Percentiles rank a stretch among this genome's conserved stretches.
phyloP scores from a whole-genome alignment of 1,284 basidiomycete genomes.

The Papiliotrema flavescens region DNA sequence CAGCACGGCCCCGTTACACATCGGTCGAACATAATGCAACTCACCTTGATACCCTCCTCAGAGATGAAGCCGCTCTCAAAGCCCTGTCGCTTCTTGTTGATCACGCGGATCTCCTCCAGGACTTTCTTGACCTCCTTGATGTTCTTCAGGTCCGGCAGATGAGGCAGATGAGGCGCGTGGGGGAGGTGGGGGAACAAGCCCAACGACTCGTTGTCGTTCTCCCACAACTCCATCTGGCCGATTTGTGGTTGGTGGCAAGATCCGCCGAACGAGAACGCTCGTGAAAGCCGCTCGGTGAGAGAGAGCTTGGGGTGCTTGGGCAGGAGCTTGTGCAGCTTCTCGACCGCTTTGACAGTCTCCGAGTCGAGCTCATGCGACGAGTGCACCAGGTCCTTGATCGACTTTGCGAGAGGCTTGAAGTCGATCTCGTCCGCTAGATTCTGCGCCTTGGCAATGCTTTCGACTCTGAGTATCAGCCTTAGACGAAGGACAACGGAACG shows the following conservation, averaged over 20 bases:
- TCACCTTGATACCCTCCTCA: slow-evolving; percentile 62
- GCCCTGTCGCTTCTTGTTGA: slow-evolving; percentile 66
- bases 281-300: slow-evolving; percentile 6
- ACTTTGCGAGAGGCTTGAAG: slow-evolving; percentile 53
- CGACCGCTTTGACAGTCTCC: slow-evolving; percentile 51
- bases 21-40: slow-evolving; percentile 10
- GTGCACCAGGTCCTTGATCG: slow-evolving; percentile 55
- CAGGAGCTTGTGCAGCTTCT: slow-evolving; percentile 44
- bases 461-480: slow-evolving; percentile 50
- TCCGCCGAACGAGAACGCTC: slow-evolving; percentile 14
- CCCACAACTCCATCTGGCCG: not conserved
- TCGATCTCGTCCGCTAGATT: slow-evolving; percentile 42
- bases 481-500: not conserved
- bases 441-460: slow-evolving; percentile 47
- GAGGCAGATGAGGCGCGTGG: not conserved
- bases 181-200: not conserved
- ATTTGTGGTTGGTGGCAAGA: not conserved
- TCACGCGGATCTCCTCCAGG: slow-evolving; percentile 59
- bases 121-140: slow-evolving; percentile 57
- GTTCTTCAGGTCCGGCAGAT: slow-evolving; percentile 11
- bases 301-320: slow-evolving; percentile 18
- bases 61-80: slow-evolving; percentile 87
- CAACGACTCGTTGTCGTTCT: not conserved
- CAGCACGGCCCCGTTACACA: slow-evolving; percentile 1
- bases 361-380: slow-evolving; percentile 59